Base-by-base conservation (phyloP, 306 rosid species). In the Vachellia collinsii region DNA sequence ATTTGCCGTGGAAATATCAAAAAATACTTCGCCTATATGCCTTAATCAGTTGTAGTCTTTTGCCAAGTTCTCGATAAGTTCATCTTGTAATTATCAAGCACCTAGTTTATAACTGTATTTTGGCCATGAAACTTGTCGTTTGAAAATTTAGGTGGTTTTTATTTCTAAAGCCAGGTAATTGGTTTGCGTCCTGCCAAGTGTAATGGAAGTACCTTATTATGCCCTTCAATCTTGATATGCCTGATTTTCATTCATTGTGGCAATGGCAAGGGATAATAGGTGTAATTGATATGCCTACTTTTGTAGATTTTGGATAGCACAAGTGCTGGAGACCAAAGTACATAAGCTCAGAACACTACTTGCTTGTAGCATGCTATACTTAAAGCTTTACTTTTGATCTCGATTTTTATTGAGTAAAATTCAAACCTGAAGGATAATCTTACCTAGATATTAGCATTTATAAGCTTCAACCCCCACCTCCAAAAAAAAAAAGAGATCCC, bases 181-280 rank as follows among this genome's bases (percentile, higher is more conserved):
- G 4, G 53, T 9, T 64, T 41, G 6, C 9, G 79, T 74, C 73
- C 53, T 20, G 42, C 51, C 19, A 42, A 68, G 10, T 68, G 9
- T 42, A 11, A 11, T 5, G 17, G 73, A 19, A 41, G 36, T 20
- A 20, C 53, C 19, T n/a, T 8, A 68, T 58, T 20, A 11, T 22
- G 64, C 64, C 0, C 14, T 3, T 36, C 14, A 41, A 10, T 41
- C 0, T 41, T 43, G 13, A 36, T 76, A 25, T 41, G 59, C 59
- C 69, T 58, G 46, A 36, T 22, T 19, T 7, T 53, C 34, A 51
- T 63, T 72, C 53, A 61, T 8, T 72, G 82, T 78, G 86, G 72
- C 61, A 77, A 71, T 68, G 23, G 12, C 42, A 67, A 62, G 67
- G 42, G 38, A 58, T 43, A 16, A 69, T 12, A 71, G 11, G 63